A percentile compares a stretch with the other conserved stretches of the same genome.
phyloP scores from a whole-genome alignment of 2,329 filamentous ascomycete species.

The Neopestalotiopsis sp. region DNA sequence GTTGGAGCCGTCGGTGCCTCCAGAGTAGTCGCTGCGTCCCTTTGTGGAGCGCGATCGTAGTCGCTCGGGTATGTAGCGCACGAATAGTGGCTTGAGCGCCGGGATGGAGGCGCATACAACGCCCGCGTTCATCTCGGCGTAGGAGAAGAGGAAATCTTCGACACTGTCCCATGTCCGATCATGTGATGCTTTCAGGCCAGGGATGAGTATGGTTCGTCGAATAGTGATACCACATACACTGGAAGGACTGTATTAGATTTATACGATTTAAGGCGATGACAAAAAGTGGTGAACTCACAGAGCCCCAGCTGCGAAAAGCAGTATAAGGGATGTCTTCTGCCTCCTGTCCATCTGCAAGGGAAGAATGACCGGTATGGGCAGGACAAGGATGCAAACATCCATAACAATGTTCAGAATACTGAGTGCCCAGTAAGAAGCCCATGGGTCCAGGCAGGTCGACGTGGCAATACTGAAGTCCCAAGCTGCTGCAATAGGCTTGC shows the following conservation, averaged over 20 bases:
- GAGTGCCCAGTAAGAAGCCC: conserved; percentile 5
- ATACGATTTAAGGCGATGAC: too few relatives aligned
- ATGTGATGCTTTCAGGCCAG: background rate
- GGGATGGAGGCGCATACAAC: conserved; percentile 20
- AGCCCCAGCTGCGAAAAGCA: conserved; percentile 16
- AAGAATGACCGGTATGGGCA: conserved; percentile 14
- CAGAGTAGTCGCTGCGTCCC: background rate
- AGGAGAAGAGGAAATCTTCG: conserved; percentile 7
- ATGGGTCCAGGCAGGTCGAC: conserved; percentile 13
- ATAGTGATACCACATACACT: conserved; percentile 14
- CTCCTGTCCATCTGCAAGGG: conserved; percentile 13
- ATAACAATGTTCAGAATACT: conserved; percentile 19
- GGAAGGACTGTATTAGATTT: background rate
- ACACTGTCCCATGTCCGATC: conserved; percentile 2
- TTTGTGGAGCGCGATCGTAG: background rate
- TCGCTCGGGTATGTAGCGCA: conserved; percentile 9
- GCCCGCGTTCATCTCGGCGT: conserved; percentile 16
- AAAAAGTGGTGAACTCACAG: conserved; percentile 7
- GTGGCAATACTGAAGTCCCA: conserved; percentile 14
- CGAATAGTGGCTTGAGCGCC: conserved; percentile 19
- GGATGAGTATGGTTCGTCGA: conserved; percentile 6
- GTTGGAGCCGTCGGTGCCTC: background rate
- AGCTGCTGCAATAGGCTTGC: conserved; percentile 8
- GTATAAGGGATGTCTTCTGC: conserved; percentile 9
- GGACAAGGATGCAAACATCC: conserved; percentile 11